Base-by-base conservation (phyloP, 2,329 filamentous ascomycete genomes). In the Exutisphaerella laricina region DNA sequence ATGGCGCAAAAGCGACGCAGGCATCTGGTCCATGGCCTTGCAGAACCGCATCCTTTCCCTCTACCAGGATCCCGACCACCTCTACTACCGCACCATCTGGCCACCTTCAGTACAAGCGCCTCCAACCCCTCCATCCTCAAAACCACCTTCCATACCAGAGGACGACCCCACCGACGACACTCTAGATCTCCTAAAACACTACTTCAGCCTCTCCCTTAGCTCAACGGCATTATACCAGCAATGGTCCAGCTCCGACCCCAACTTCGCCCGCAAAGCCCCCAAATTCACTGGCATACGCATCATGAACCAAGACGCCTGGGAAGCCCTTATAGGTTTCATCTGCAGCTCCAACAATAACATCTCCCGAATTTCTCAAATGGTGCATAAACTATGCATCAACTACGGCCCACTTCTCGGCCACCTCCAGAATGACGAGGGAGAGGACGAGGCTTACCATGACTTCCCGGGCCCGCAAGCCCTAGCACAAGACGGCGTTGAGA, bases 341-440 rank as follows among this genome's bases (percentile, higher is more conserved):
- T 98, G 92, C 73, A 96, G 89, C 66, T 95, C 88, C 67, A 98
- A 98, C 68, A 98, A 98, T 69, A 96, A 98, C 62, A 98, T 98
- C 48, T 77, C 82, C 2, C 80, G 92, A 28, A 98, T 98, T 62
- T 90, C 86, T 4, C 86, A 94, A 66, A 98, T 98, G 92, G 88
- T 90, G 16, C 82, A 94, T 55, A 97, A 95, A 57, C 71, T 98
- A 9, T 98, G 94, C 62, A 65, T 77, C 20, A 77, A 94, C 58
- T 98, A 96, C 58, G 92, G 92, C 0, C 78, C 81, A 0, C 70
- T 86, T 3, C 77, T 97, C 41, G 85, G 79, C 1, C 73, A 80
- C 30, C 64, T 95, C 40, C n/a, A n/a, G n/a, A n/a, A n/a, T n/a
- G 82, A 79, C 20, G 55, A 59, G 9, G 57, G 56, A 4, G 39